Evolutionary conservation across 2,329 filamentous ascomycete genomes (phyloP).

Genomic region (Samsoniella hepiali): DNA sequence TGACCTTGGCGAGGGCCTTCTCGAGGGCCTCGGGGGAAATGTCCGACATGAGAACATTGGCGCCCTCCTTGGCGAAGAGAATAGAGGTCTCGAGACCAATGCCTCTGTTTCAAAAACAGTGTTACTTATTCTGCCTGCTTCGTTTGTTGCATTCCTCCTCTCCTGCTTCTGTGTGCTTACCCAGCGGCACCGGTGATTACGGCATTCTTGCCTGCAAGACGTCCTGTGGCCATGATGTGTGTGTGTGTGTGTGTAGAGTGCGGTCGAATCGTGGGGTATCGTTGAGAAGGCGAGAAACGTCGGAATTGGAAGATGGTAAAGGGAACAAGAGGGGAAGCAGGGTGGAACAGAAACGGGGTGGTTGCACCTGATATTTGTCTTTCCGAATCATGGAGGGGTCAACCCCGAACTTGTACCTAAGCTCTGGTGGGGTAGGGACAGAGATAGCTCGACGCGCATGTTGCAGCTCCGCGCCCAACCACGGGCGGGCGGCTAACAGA

Average conservation of each 20-base stretch:
- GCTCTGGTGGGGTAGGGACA: slow-evolving; percentile 11
- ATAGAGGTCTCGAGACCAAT: slow-evolving; percentile 92
- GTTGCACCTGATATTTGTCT: slow-evolving; percentile 11
- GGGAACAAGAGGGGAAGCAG: background rate
- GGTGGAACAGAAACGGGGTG: slow-evolving; percentile 2
- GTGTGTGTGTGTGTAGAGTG: background rate
- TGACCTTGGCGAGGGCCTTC: slow-evolving; percentile 71
- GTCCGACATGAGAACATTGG: slow-evolving; percentile 80
- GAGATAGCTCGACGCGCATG: background rate
- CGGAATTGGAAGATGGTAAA: background rate
- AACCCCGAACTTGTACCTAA: slow-evolving; percentile 6
- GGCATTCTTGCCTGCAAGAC: slow-evolving; percentile 59
- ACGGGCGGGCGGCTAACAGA: slow-evolving; percentile 2
- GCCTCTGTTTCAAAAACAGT: slow-evolving; percentile 52
- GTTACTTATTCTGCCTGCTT: background rate
- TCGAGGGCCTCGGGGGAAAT: slow-evolving; percentile 76
- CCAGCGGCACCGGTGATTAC: slow-evolving; percentile 82
- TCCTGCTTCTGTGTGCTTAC: slow-evolving; percentile 49
- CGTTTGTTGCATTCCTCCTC: background rate
- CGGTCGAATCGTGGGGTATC: slow-evolving; percentile 13
- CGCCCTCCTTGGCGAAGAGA: slow-evolving; percentile 85
- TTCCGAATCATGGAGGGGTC: slow-evolving; percentile 12
- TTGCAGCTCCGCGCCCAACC: background rate
- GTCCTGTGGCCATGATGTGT: slow-evolving; percentile 35
- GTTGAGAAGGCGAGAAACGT: background rate